Percentiles rank a stretch among this genome's conserved stretches.
Conservation (phyloP, 495 filamentous ascomycete species). For the Lasiosphaeris hirsuta region DNA sequence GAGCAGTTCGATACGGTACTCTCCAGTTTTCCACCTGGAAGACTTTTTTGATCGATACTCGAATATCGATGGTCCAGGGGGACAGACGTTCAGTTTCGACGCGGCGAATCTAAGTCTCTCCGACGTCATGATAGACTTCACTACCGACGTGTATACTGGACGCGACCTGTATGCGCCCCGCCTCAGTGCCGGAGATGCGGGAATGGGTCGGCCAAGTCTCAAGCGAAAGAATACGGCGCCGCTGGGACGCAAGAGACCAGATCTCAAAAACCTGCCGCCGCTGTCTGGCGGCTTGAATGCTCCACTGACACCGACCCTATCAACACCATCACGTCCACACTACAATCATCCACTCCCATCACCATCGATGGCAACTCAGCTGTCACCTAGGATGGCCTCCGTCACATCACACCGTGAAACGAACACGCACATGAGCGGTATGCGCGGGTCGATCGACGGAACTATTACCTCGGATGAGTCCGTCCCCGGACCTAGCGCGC, state of each 20-base stretch:
- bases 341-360: slow-evolving; percentile 32
- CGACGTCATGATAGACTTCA: slow-evolving; percentile 50
- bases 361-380: slow-evolving; percentile 25
- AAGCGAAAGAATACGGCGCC: slow-evolving; percentile 41
- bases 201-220: slow-evolving; percentile 31
- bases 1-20: slow-evolving; percentile 56
- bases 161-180: slow-evolving; percentile 43
- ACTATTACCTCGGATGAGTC: slow-evolving; percentile 9
- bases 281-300: slow-evolving; percentile 22
- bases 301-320: slow-evolving; percentile 22
- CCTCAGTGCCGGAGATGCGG: slow-evolving; percentile 15
- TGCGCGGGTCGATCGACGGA: slow-evolving; percentile 24
- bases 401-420: slow-evolving; percentile 22
- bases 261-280: slow-evolving; percentile 26
- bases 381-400: slow-evolving; percentile 26
- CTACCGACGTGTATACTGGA: slow-evolving; percentile 44
- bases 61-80: slow-evolving; percentile 39
- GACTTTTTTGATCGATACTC: slow-evolving; percentile 82
- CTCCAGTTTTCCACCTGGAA: slow-evolving; percentile 76
- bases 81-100: slow-evolving; percentile 47
- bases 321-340: slow-evolving; percentile 28
- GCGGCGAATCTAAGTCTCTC: slow-evolving; percentile 49
- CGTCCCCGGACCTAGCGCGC: not conserved
- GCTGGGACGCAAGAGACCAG: slow-evolving; percentile 32
- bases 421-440: slow-evolving; percentile 13